Evolutionary conservation across 1,139 yeast species (phyloP), one percentile per base, ranked within the genome.

Genomic region (Blastobotrys persicus): DNA sequence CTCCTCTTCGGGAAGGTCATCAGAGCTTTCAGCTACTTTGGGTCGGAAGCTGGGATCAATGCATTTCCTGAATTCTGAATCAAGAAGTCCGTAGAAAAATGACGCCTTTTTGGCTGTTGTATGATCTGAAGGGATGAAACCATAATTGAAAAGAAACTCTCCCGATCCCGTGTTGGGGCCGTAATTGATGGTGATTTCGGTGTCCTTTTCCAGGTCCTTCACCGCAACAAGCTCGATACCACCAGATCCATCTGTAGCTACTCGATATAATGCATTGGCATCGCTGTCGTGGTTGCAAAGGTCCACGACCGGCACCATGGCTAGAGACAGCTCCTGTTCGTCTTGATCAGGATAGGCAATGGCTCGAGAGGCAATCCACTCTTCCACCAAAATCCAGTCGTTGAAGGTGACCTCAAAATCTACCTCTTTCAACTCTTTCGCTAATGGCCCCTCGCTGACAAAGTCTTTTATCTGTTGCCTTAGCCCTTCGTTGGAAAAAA

Each of bases 111-210:
- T 43, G 2, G 65, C 58, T 5, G 48, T 47, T 9, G 44, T 39
- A 39, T 48, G 51, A 14, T 53, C 60, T 1, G 42, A 48, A n/a
- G 71, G 71, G 19, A 70, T 52, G 50, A 71, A 71, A 5, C 75
- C 75, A 43, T 72, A 71, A 31, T 65, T 69, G 58, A 70, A 70
- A 47, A 71, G 56, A 51, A 67, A 60, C 57, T 71, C 75, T 0
- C 64, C 67, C 2, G 68, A 59, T 4, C 69, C 66, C 52, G 64
- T 65, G 9, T 57, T 63, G 3, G 60, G 59, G 14, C 75, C 75
- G 45, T 71, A 71, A 51, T 66, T 60, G 47, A 71, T 65, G 14
- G 58, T 53, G n/a, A 71, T 55, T 48, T 71, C 71, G 6, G 56
- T 58, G 42, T 55, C 59, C 4, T 32, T 39, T 23, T 40, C 26